Base-by-base conservation (phyloP, 768 basidiomycete species). In the Kondoa subrosea region DNA sequence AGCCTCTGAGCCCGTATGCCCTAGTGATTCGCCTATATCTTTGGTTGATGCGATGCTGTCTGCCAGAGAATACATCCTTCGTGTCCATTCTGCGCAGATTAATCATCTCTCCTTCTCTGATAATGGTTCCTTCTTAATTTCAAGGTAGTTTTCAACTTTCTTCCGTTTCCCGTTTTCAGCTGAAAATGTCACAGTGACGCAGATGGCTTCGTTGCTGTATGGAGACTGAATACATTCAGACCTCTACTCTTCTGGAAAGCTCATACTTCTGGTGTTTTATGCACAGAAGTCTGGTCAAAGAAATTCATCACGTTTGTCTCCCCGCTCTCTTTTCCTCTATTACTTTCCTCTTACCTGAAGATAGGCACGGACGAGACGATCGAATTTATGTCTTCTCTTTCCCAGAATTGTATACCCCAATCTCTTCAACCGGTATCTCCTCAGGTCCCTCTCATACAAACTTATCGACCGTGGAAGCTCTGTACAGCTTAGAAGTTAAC, bases 291-390 rank as follows among this genome's bases (percentile, higher is more conserved):
- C 77, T 87, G 84, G 83, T 81, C 79, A 4, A 76, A 79, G 0
- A 72, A 75, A 4, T 76, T 92, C 69, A 79, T 96, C 73, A 93
- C 89, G 92, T 95, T 76, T 72, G 87, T 82, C 25, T 34, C 56
- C 58, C 27, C 27, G 27, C 34, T 64, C 26, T n/a, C 17, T 56
- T 3, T 29, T 25, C 31, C 8, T 8, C 56, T 69, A 56, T 59
- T 1, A 30, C 26, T 1, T 34, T 17, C 32, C 1, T 15, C 26
- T 50, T 14, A 26, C 26, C 33, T 58, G 3, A 4, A 12, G 1
- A 26, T 73, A 89, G 90, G 16, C 89, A 91, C 71, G 87, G 84
- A 17, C 80, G 91, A 61, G 91, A 93, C 78, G 88, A 92, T 77
- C 87, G 88, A 75, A 76, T 91, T 33, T 85, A 88, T 74, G 80